phyloP scores from a whole-genome alignment of 2,329 filamentous ascomycete species.

The Calcarisporium arbuscula region DNA sequence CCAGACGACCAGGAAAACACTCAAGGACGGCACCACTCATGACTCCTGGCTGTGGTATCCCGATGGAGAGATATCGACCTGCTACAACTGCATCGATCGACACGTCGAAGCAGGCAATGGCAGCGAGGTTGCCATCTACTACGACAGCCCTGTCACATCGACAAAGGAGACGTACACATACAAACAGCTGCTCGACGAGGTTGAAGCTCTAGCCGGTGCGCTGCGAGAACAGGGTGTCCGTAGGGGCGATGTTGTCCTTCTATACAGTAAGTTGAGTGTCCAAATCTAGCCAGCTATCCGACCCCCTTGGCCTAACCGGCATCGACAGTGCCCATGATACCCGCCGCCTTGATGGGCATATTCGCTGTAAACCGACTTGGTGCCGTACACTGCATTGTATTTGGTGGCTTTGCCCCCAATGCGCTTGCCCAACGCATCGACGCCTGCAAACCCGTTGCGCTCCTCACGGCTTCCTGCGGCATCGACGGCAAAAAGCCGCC shows the following conservation, averaged over 20 bases:
- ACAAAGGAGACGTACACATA: slow-evolving; percentile 72
- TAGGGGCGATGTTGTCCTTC: slow-evolving; percentile 79
- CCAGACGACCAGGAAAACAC: slow-evolving; percentile 52
- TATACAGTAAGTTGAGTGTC: slow-evolving; percentile 62
- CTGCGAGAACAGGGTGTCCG: slow-evolving; percentile 74
- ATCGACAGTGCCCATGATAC: slow-evolving; percentile 97
- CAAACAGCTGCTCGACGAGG: slow-evolving; percentile 65
- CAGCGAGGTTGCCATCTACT: slow-evolving; percentile 68
- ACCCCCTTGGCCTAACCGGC: slow-evolving; percentile 3
- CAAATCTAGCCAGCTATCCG: background rate
- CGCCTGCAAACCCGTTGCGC: slow-evolving; percentile 64
- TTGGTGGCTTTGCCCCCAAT: slow-evolving; percentile 79
- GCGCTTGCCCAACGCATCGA: slow-evolving; percentile 87
- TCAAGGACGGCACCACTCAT: slow-evolving; percentile 57
- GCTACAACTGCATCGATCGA: slow-evolving; percentile 85
- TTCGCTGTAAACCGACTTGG: slow-evolving; percentile 76
- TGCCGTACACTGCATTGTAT: slow-evolving; percentile 86
- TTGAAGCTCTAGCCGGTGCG: slow-evolving; percentile 75
- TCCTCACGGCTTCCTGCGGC: slow-evolving; percentile 87
- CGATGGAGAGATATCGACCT: slow-evolving; percentile 81
- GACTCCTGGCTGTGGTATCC: slow-evolving; percentile 87
- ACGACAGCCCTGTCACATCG: slow-evolving; percentile 78
- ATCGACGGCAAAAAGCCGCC: slow-evolving; percentile 82
- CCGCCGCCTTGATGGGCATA: slow-evolving; percentile 78
- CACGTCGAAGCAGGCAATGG: slow-evolving; percentile 80